Evolutionary conservation across 225 moss, liverwort and hornwort species (phyloP), one percentile per base, ranked within the genome.

Genomic region (Straminergon stramineum): DNA sequence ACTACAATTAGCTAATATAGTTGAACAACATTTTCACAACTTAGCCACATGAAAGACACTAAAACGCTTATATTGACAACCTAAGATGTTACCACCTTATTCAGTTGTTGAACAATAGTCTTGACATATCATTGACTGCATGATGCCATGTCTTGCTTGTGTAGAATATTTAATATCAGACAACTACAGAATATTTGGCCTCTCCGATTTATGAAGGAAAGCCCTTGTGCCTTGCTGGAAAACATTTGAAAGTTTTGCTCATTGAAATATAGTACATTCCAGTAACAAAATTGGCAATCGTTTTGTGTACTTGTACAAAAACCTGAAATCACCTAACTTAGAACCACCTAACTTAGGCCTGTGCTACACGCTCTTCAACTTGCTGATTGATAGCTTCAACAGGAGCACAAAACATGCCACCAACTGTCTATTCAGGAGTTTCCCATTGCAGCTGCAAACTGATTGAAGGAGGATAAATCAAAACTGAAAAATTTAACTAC

Each of bases 241-340:
- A 53, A 27, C 26, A 68, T n/a, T 51, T 17, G 8, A 18, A 52
- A 84, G n/a, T 8, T 85, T 61, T 30, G 22, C 68, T 85, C 64
- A 55, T 69, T 43, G 39, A 55, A 48, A 66, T 89, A 87, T 89
- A 78, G 87, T 89, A 89, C 91, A 91, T 81, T 80, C 60, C 37
- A 84, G 35, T 91, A 84, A 84, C 83, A 84, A 75, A 79, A 53
- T 87, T 41, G 73, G 24, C 81, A 87, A 68, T 30, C 18, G n/a
- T 37, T 52, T 77, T 77, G 51, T n/a, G 37, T 79, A 75, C 28
- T 67, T 51, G 81, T 82, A 79, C 60, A 83, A 83, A 82, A 76
- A 64, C 56, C 43, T 71, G 64, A 55, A 74, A 69, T 52, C 69
- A 69, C 53, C 48, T 68, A 61, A 17, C 39, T 23, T 27, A 17